Percentiles rank a stretch among this genome's conserved stretches.
Conservation (phyloP, 305 asterid species). For the Solanum chacoense region DNA sequence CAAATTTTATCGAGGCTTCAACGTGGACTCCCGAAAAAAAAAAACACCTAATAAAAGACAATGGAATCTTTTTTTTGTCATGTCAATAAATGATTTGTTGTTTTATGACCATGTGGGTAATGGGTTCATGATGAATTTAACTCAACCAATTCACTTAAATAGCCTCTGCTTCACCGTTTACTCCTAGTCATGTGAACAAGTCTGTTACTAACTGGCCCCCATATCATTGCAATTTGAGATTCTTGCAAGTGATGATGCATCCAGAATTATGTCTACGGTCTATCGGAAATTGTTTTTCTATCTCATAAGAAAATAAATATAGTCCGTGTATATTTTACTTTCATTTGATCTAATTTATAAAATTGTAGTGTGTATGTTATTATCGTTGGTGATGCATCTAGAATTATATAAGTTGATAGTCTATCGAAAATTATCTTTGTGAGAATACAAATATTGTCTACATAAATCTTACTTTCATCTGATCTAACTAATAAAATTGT, state of each 20-base stretch:
- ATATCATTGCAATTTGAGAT: background rate
- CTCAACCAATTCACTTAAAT: background rate
- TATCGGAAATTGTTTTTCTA: too few relatives aligned
- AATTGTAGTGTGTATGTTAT: too few relatives aligned
- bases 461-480: too few relatives aligned
- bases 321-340: too few relatives aligned
- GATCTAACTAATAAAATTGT: background rate
- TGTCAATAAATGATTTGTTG: background rate
- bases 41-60: background rate
- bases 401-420: background rate
- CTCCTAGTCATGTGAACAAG: background rate
- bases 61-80: background rate
- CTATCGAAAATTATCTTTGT: fast-evolving
- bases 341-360: too few relatives aligned
- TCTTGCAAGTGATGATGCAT: background rate
- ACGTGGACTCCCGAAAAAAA: fast-evolving
- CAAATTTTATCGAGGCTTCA: fast-evolving
- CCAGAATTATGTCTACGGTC: too few relatives aligned
- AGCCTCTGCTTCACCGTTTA: background rate
- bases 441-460: fast-evolving
- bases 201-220: background rate
- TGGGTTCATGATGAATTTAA: background rate
- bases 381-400: background rate
- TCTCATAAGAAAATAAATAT: too few relatives aligned
- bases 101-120: background rate